Conservation (phyloP, 805 yeast species). For the Huiozyma sinensis region DNA sequence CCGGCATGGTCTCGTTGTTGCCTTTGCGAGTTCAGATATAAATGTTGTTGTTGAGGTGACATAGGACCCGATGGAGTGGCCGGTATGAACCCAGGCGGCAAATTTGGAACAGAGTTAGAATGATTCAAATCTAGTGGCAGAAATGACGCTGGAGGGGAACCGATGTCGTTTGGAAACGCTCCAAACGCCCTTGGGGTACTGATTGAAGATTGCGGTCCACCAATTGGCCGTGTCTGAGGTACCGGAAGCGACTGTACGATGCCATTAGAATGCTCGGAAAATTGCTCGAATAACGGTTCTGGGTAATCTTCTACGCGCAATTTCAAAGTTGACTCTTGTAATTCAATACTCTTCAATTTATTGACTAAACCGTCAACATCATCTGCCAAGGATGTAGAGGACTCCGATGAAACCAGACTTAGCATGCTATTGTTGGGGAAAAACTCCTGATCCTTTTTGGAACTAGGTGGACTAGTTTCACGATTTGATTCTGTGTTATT, state of each 20-base stretch:
- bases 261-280: conserved; percentile 10
- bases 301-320: conserved; percentile 9
- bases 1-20: too few species aligned
- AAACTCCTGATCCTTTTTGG: neutral
- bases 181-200: conserved; percentile 16
- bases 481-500: neutral
- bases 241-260: conserved; percentile 10
- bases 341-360: conserved; percentile 7
- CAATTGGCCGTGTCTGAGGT: conserved; percentile 5
- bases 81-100: neutral
- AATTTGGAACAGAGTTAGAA: neutral
- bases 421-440: conserved; percentile 4
- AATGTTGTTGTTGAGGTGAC: neutral
- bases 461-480: neutral
- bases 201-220: neutral
- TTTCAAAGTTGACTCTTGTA: conserved; percentile 7
- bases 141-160: conserved; percentile 2
- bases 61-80: too few species aligned
- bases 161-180: conserved; percentile 10
- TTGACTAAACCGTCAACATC: conserved; percentile 7
- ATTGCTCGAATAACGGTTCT: conserved; percentile 10
- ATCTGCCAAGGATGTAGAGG: conserved; percentile 8
- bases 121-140: neutral
- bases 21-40: conserved; percentile 8
- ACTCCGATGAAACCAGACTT: conserved; percentile 10